phyloP scores from a whole-genome alignment of 805 yeast genomes.

The Candida rishiriensis region DNA sequence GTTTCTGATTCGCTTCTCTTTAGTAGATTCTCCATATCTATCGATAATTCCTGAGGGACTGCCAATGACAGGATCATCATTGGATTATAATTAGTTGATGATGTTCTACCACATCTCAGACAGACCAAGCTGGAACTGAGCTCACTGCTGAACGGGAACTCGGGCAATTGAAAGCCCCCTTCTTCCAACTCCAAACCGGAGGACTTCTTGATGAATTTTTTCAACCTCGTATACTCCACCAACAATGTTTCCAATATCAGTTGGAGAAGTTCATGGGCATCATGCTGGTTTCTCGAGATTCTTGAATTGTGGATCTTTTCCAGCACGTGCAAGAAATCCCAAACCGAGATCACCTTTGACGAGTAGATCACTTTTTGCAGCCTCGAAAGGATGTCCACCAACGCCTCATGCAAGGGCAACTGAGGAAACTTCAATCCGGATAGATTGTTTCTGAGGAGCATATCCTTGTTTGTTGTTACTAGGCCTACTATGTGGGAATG shows the following conservation, averaged over 20 bases:
- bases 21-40: constrained; percentile 47
- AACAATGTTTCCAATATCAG: constrained; percentile 73
- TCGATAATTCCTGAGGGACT: constrained; percentile 52
- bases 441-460: too few species aligned
- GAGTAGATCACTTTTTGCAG: constrained; percentile 60
- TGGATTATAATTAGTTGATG: constrained; percentile 54
- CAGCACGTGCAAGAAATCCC: constrained; percentile 71
- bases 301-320: constrained; percentile 70
- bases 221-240: constrained; percentile 50
- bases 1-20: constrained; percentile 58
- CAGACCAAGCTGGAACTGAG: constrained; percentile 67
- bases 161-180: constrained; percentile 38
- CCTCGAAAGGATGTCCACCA: constrained; percentile 47
- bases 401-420: constrained; percentile 52
- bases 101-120: constrained; percentile 55
- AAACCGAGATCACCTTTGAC: constrained; percentile 58
- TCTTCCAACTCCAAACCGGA: constrained; percentile 49
- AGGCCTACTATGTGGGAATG: constrained; percentile 10
- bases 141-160: constrained; percentile 70
- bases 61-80: constrained; percentile 70
- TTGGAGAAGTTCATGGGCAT: constrained; percentile 90
- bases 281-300: constrained; percentile 82
- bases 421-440: constrained; percentile 25
- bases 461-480: constrained; percentile 1
- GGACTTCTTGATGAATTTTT: constrained; percentile 28